phyloP scores from a whole-genome alignment of 768 basidiomycete genomes.

The Leucosporidium yakuticum region DNA sequence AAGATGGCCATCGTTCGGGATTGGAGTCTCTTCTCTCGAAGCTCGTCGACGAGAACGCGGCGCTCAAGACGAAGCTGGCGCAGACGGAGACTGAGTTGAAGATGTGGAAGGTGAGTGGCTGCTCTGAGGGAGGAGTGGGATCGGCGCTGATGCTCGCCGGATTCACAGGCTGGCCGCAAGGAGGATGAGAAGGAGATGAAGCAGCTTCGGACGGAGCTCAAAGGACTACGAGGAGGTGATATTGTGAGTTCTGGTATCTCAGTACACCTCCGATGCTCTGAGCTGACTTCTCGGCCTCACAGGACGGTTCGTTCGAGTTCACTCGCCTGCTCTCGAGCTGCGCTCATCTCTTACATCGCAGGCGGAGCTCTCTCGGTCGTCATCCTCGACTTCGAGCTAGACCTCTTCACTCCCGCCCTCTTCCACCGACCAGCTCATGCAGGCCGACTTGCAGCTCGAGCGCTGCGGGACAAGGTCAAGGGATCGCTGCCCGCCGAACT shows the following conservation, averaged over 20 bases:
- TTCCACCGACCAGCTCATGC: neutral
- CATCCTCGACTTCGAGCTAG: slow-evolving; percentile 12
- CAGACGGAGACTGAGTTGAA: too few species aligned
- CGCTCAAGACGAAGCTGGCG: too few species aligned
- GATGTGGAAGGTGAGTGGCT: too few species aligned
- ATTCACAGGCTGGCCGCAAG: too few species aligned
- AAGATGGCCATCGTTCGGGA: too few species aligned
- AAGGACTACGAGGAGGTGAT: neutral
- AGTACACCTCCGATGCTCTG: neutral
- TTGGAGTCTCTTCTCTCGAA: too few species aligned
- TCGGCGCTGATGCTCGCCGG: too few species aligned
- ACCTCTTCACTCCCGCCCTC: slow-evolving; percentile 11
- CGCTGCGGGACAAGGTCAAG: neutral
- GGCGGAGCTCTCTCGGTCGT: slow-evolving; percentile 13
- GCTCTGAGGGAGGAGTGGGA: too few species aligned
- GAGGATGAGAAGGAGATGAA: neutral
- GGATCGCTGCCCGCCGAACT: neutral
- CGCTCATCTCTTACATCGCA: neutral
- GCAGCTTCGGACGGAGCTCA: neutral
- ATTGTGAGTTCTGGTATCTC: neutral
- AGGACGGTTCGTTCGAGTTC: neutral
- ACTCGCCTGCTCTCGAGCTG: neutral
- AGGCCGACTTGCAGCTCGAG: neutral
- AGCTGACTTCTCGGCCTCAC: neutral
- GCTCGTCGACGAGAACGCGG: too few species aligned